Base-by-base conservation (phyloP, 2,329 filamentous ascomycete species). In the Acrodontium crateriforme region DNA sequence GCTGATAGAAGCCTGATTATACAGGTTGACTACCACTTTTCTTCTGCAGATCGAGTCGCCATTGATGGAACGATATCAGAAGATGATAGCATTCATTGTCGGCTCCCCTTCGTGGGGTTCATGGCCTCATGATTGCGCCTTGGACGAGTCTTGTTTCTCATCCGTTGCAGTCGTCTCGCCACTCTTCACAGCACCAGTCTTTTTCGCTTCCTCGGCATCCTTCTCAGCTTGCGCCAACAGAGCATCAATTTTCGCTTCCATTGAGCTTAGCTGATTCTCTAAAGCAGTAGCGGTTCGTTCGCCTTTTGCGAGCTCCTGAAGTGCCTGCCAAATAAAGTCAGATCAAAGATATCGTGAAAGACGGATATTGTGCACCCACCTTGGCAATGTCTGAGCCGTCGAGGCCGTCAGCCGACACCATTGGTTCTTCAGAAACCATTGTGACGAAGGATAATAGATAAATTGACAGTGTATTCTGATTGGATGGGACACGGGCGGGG, bases 231-330 rank as follows among this genome's bases (percentile, higher is more conserved):
- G 56, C 10, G 58, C 62, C 11, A 69, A 50, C 4, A 69, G 45
- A 24, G 60, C 58, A 37, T 68, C 63, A 25, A 73, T 69, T 47
- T 65, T 67, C 30, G 54, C 56, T 44, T 73, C 69, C 29, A 73
- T 55, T 14, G 53, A 53, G 32, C 58, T 59, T 17, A 73, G 56
- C 39, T 69, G 62, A 34, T 58, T 59, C 44, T 73, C 69, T 16
- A 73, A 48, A 12, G 60, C 64, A 16, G 63, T 53, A 5, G 69
- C 69, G 17, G 67, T 65, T 34, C 55, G 56, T 49, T 73, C 69
- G 42, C 68, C 69, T 33, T 62, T 66, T 18, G 59, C 56, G 18
- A 66, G 54, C 34, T 64, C 61, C 39, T 63, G 55, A 44, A 65
- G 61, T 18, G 62, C 61, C 62, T 66, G 40, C 9, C 6, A 15